Evolutionary conservation across 2,329 filamentous ascomycete species (phyloP).

Genomic region (Fusarium oxysporum): DNA sequence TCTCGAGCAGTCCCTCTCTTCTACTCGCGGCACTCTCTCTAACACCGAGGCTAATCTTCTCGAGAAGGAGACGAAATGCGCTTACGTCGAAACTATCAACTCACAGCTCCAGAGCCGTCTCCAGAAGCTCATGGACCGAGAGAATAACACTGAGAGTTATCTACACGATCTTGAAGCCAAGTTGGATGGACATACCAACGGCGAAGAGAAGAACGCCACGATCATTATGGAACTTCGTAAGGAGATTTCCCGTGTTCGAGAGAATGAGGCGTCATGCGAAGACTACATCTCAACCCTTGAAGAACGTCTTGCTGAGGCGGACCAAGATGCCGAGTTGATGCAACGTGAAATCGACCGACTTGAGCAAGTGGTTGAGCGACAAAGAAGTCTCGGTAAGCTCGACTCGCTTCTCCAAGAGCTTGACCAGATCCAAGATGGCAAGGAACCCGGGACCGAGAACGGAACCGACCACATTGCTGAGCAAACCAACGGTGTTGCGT

Average conservation of each 20-base stretch:
- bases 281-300: slow-evolving; percentile 98
- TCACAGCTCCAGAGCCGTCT: slow-evolving; percentile 87
- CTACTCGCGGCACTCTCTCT: slow-evolving; percentile 84
- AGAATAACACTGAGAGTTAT: slow-evolving; percentile 91
- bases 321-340: slow-evolving; percentile 97
- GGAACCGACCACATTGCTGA: slow-evolving; percentile 46
- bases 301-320: slow-evolving; percentile 92
- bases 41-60: slow-evolving; percentile 86
- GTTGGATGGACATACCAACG: slow-evolving; percentile 88
- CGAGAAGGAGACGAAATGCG: slow-evolving; percentile 93
- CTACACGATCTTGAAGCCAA: slow-evolving; percentile 91
- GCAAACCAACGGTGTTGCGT: slow-evolving; percentile 53
- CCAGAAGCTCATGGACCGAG: slow-evolving; percentile 93
- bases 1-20: slow-evolving; percentile 90
- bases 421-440: slow-evolving; percentile 77
- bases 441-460: slow-evolving; percentile 51
- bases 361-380: slow-evolving; percentile 94
- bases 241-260: slow-evolving; percentile 86
- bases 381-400: slow-evolving; percentile 92
- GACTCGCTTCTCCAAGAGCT: slow-evolving; percentile 93
- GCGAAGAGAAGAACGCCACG: slow-evolving; percentile 90
- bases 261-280: slow-evolving; percentile 90
- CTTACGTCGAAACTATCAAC: slow-evolving; percentile 93
- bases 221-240: slow-evolving; percentile 90
- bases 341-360: slow-evolving; percentile 94